A percentile compares a stretch with the other conserved stretches of the same genome.
Conservation (phyloP, 169 alveolate species). For the Ichthyophthirius multifiliis region DNA sequence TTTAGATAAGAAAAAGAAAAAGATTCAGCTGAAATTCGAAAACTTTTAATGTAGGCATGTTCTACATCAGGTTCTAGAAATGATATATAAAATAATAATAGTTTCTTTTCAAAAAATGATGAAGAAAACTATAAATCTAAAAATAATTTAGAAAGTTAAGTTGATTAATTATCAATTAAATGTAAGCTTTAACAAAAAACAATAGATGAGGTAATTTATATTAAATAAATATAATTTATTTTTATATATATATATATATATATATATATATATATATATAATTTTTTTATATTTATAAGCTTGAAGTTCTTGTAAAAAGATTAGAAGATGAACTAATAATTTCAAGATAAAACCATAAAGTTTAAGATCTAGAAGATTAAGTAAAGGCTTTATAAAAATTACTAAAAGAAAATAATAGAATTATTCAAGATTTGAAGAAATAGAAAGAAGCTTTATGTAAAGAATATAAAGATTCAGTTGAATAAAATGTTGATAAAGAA, state of each 20-base stretch:
- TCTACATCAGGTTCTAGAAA: background rate
- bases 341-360: background rate
- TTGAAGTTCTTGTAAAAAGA: background rate
- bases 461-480: background rate
- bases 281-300: too few relatives aligned
- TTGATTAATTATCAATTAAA: background rate
- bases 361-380: background rate
- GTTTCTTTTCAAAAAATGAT: background rate
- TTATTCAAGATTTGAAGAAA: background rate
- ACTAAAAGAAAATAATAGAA: background rate
- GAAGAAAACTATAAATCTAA: background rate
- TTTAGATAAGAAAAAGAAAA: constrained; percentile 20
- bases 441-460: background rate
- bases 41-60: background rate
- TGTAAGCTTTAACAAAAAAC: background rate
- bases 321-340: constrained; percentile 1
- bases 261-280: too few relatives aligned
- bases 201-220: background rate
- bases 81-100: background rate
- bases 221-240: background rate
- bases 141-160: background rate
- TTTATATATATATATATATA: background rate
- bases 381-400: background rate
- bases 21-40: constrained; percentile 26
- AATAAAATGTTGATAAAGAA: background rate